Base-by-base conservation (phyloP, 805 yeast species). In the Gaillardinia entomophila region DNA sequence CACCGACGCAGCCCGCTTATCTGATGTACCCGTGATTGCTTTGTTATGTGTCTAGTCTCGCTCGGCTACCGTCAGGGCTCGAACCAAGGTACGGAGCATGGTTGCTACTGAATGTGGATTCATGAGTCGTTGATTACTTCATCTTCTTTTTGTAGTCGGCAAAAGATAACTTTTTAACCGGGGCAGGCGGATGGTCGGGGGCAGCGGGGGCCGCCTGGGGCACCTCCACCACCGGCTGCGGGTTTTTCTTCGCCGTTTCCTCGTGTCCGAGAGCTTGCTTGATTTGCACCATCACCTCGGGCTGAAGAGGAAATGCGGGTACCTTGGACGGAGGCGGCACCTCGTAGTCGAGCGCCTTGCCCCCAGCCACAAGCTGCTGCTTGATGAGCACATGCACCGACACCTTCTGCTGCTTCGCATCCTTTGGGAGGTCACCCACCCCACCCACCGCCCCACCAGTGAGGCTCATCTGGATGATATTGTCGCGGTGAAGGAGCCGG, bases 141-240 rank as follows among this genome's bases (percentile, higher is more conserved):
- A 60, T 61, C 48, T 74, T 74, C 64, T 74, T 80, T 54, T 77
- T 79, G 53, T 82, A 82, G 46, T 82, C 90, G 1, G 88, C 88
- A 51, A 82, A 75, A 30, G 85, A 78, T 43, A 82, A 63, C 55
- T 81, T 82, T 62, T 77, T 77, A 27, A 51, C 57, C 16, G 49
- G 35, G 26, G 41, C 42, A 14, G 43, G 38, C 2, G 38, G 38
- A 14, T 26, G 33, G 11, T 20, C 24, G 16, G 29, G 27, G 13
- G 28, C 17, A 15, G 33, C 26, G 18, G 22, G 17, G 14, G 27
- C 27, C 19, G 26, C 23, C 4, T 19, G 6, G 7, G 10, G 16
- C 3, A 13, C 18, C 27, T 24, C 25, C n/a, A 16, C 28, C 6
- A 14, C 14, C 4, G 24, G 24, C 13, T 8, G 16, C 7, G 17